Evolutionary conservation across 192 early-diverging fungal genomes (phyloP), one percentile per base, ranked within the genome.

Genomic region (Neocallimastix lanati): DNA sequence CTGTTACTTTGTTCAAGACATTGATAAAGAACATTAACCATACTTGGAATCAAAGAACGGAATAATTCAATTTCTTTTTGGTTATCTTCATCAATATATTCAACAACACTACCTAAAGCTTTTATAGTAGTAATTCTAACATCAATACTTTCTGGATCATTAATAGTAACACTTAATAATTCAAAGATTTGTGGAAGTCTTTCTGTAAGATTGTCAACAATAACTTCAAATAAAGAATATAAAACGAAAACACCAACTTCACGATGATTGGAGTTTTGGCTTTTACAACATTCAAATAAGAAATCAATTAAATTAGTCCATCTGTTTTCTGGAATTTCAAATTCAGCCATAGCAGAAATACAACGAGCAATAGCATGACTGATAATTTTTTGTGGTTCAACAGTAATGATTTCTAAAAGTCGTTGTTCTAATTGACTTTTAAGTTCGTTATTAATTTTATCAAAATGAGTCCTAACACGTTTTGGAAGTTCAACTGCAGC

Each of bases 401-500:
- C 86, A 15, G 96, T 80, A 37, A 93, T 90, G 33, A 91, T 88
- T 77, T 92, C 86, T n/a, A 96, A 83, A 29, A 96, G 84, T 28
- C 87, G 84, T 30, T 86, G 84, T 79, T 92, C 93, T 78, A 96
- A 90, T 77, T 84, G 82, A 76, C 84, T 85, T 79, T 91, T 85
- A 28, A 84, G 85, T 16, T 82, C 82, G 28, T 81, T 85, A 40
- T 90, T 91, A 14, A 95, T 78, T 13, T 89, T 85, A n/a, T 85
- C 82, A 94, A 94, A 97, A 87, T 87, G 92, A 84, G 88, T 92
- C 28, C 86, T 79, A 40, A 93, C 84, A 78, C 92, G 91, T 83
- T 97, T 97, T 80, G 93, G 91, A 80, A 94, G 88, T 87, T 97
- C 95, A 29, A 97, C 94, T 7, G 94, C 91, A 30, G 94, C 92